phyloP scores from a whole-genome alignment of 345 rosid genomes.

The Melastoma malabathricum region DNA sequence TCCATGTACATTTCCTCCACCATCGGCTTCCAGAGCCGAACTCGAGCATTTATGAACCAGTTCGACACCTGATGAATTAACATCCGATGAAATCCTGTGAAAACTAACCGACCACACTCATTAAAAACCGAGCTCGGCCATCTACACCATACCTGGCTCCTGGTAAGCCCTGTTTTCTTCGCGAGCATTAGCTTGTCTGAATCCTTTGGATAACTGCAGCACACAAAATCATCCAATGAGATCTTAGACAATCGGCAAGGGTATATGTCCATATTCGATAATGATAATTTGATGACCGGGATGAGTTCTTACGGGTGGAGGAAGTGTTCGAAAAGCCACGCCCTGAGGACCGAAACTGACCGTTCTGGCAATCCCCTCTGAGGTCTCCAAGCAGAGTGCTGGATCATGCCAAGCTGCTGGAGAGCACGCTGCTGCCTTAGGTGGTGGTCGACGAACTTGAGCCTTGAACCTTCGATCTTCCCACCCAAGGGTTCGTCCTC shows the following conservation, averaged over 20 bases:
- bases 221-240: neutral
- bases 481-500: slow-evolving; percentile 68
- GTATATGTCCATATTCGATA: too few species aligned
- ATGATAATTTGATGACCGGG: neutral
- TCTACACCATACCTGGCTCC: slow-evolving; percentile 52
- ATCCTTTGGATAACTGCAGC: slow-evolving; percentile 81
- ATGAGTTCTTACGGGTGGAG: slow-evolving; percentile 71
- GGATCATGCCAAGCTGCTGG: slow-evolving; percentile 93
- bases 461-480: slow-evolving; percentile 76
- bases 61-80: slow-evolving; percentile 54
- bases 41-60: slow-evolving; percentile 98
- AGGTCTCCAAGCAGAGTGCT: slow-evolving; percentile 99
- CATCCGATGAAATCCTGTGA: neutral
- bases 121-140: neutral
- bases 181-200: slow-evolving; percentile 91
- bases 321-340: slow-evolving; percentile 98
- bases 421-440: slow-evolving; percentile 91
- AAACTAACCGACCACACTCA: neutral
- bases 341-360: slow-evolving; percentile 90
- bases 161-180: slow-evolving; percentile 87
- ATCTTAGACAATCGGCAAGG: neutral
- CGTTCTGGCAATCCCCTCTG: slow-evolving; percentile 93
- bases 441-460: slow-evolving; percentile 85
- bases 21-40: slow-evolving; percentile 99
- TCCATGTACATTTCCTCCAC: slow-evolving; percentile 96